Evolutionary conservation across 495 filamentous ascomycete genomes (phyloP), one percentile per base, ranked within the genome.

Genomic region (Aspergillus baeticus): DNA sequence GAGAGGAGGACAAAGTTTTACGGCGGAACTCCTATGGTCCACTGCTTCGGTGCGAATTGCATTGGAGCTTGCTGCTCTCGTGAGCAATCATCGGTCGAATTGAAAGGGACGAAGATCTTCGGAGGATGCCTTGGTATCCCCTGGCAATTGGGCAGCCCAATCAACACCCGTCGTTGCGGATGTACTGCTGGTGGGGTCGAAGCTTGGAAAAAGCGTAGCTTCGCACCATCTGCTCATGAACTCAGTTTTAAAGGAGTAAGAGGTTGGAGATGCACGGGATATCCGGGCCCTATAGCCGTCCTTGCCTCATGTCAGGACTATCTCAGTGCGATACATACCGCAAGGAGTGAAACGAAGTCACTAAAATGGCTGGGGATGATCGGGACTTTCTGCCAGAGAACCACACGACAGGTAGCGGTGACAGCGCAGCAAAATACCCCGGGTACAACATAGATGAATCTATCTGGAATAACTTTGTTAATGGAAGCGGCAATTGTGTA

Each of bases 111-210:
- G 8, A 20, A n/a, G 29, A 50, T 50, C 34, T 50, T 29, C 47
- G 34, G 45, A 37, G 26, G 26, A 41, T 17, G 42, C 23, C 33
- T 47, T 29, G 31, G 15, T 26, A 7, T 45, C 37, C 44, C 35
- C 54, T 8, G 26, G 26, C 26, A 47, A 31, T 5, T 14, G 44
- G 23, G 49, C 18, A 38, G 17, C 15, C 47, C 52, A 56, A 60
- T 60, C 47, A 60, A 34, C 2, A 14, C 14, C 6, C 51, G n/a
- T 23, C 15, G 10, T 20, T 33, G 51, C 51, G 57, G 45, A 59
- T 36, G 45, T 36, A 45, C 37, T 42, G 39, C n/a, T 53, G 56
- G 49, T 54, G 56, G 57, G 57, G 57, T 48, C 50, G 42, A 55
- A 58, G 58, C 58, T 60, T 60, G 31, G 26, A 33, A 5, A 31